phyloP scores from a whole-genome alignment of 1,284 basidiomycete species.

The Leucoagaricus sp. region DNA sequence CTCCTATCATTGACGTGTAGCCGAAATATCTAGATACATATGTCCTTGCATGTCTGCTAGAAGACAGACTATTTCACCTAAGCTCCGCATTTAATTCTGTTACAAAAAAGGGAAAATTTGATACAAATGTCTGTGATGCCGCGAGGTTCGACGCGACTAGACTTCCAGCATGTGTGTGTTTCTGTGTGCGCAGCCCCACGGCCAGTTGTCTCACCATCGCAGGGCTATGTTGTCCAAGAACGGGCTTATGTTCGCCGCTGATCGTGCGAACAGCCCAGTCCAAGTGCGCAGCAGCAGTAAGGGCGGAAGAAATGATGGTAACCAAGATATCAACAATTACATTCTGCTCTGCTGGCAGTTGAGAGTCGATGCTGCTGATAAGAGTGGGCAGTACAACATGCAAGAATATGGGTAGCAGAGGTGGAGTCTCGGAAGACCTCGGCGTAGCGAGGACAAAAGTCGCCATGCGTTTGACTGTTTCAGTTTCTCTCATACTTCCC shows the following conservation, averaged over 20 bases:
- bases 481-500: conserved; percentile 55
- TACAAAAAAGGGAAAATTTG: conserved; percentile 74
- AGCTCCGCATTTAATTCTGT: conserved; percentile 33
- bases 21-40: conserved; percentile 11
- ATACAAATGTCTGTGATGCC: conserved; percentile 63
- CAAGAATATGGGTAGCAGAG: conserved; percentile 72
- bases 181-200: conserved; percentile 53
- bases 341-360: conserved; percentile 53
- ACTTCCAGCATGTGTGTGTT: conserved; percentile 50
- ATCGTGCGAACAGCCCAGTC: conserved; percentile 65
- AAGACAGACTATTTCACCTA: background rate
- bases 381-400: conserved; percentile 62
- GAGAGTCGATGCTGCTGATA: conserved; percentile 55
- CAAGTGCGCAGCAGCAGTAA: conserved; percentile 65
- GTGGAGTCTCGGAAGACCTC: conserved; percentile 49
- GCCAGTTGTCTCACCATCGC: conserved; percentile 65
- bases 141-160: conserved; percentile 58
- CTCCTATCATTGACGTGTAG: conserved; percentile 46
- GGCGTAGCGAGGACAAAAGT: conserved; percentile 67
- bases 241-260: conserved; percentile 44
- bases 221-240: conserved; percentile 61
- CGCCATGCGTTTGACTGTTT: conserved; percentile 59
- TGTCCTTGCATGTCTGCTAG: background rate
- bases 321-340: conserved; percentile 60
- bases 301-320: conserved; percentile 60